phyloP scores from a whole-genome alignment of 1,139 yeast species.

The Suhomyces chickasaworum region DNA sequence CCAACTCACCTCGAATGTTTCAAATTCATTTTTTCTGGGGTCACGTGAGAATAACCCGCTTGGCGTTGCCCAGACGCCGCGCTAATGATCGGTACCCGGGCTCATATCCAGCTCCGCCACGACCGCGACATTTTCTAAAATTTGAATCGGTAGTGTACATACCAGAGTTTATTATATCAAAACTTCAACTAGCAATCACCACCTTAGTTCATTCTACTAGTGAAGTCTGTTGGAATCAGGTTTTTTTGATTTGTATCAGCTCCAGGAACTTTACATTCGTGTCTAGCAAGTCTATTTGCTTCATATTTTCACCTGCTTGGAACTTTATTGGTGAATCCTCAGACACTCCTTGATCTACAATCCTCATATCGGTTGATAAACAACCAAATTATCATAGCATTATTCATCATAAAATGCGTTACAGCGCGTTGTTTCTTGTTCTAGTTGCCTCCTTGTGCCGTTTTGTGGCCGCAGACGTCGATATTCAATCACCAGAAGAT shows the following conservation, averaged over 20 bases:
- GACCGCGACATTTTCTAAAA: constrained; percentile 4
- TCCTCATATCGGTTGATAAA: background rate
- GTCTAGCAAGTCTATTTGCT: background rate
- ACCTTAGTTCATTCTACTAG: background rate
- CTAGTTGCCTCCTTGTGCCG: constrained; percentile 10
- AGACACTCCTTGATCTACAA: background rate
- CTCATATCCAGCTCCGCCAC: constrained; percentile 8
- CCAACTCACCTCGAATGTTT: too few species aligned
- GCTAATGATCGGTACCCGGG: background rate
- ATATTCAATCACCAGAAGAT: constrained; percentile 50
- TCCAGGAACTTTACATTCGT: background rate
- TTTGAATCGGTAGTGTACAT: constrained; percentile 6
- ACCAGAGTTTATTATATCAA: constrained; percentile 3
- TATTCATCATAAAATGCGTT: constrained; percentile 3
- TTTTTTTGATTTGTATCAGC: background rate
- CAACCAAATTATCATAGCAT: background rate
- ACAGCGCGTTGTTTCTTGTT: constrained; percentile 7
- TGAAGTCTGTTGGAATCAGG: background rate
- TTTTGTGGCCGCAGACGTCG: constrained; percentile 54
- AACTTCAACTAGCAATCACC: constrained; percentile 2
- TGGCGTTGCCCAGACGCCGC: background rate
- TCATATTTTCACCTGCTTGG: background rate
- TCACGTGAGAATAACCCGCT: background rate
- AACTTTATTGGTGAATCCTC: background rate
- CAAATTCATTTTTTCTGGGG: too few species aligned